These are phyloP conservation scores for Wickerhamiella kazuoi DNA, from an alignment of 805 yeast species.

Conservation along the genomic window DNA sequence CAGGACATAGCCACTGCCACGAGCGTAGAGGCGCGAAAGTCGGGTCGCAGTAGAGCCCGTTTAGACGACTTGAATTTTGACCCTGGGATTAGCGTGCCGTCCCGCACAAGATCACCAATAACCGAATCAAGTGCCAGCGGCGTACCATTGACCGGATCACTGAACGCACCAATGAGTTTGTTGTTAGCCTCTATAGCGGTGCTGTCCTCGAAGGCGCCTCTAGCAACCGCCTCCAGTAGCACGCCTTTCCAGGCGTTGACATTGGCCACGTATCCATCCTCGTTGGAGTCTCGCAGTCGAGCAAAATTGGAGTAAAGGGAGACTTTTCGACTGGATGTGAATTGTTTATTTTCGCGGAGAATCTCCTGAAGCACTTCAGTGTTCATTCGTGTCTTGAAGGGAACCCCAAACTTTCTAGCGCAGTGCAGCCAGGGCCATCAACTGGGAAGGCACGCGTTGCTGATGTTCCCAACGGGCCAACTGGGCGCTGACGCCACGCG, in stretches of 20 bases:
- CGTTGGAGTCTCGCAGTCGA: constrained; percentile 26
- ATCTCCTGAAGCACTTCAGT: constrained; percentile 6
- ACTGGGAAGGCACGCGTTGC: no score
- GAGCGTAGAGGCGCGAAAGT: neutral
- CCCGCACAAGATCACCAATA: constrained; percentile 17
- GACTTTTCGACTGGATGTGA: constrained; percentile 25
- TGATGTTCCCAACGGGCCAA: no score
- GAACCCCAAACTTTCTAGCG: no score
- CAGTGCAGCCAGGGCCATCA: no score
- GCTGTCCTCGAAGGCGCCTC: constrained; percentile 17
- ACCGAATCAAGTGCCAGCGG: constrained; percentile 20
- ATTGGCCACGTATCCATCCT: constrained; percentile 35
- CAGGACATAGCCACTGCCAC: constrained; percentile 2
- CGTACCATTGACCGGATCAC: constrained; percentile 16
- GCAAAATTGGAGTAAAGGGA: constrained; percentile 34
- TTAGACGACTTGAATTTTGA: constrained; percentile 6
- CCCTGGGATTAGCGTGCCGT: constrained; percentile 14
- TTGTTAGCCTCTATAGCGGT: constrained; percentile 15
- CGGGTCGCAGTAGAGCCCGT: neutral
- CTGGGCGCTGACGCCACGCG: no score
- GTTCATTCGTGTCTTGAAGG: no score
- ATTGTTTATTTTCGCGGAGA: constrained; percentile 18
- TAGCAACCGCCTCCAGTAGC: constrained; percentile 17
- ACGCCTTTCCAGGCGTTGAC: constrained; percentile 29
- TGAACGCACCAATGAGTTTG: constrained; percentile 11